A percentile compares a stretch with the other conserved stretches of the same genome.
Conservation (phyloP, 2,329 filamentous ascomycete species). For the Bisporella sp. region DNA sequence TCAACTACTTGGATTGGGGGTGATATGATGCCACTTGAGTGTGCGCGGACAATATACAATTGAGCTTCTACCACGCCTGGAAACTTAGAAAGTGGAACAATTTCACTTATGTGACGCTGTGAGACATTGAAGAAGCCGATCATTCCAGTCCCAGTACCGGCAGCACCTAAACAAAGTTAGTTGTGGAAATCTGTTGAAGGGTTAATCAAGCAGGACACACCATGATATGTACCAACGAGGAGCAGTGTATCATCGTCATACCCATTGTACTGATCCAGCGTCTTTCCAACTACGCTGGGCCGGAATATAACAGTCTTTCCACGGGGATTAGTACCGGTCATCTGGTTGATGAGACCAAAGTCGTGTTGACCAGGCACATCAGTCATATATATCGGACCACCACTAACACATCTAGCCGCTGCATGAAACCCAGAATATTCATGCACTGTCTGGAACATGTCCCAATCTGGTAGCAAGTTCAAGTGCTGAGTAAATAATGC, state of each 20-base stretch:
- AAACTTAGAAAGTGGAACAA: slow-evolving; percentile 66
- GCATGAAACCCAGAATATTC: slow-evolving; percentile 78
- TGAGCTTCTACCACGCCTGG: slow-evolving; percentile 55
- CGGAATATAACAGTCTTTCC: slow-evolving; percentile 76
- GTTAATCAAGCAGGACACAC: slow-evolving; percentile 30
- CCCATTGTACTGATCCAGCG: slow-evolving; percentile 64
- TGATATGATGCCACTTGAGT: slow-evolving; percentile 59
- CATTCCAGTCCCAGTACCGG: slow-evolving; percentile 64
- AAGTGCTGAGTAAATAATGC: slow-evolving; percentile 74
- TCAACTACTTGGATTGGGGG: slow-evolving; percentile 38
- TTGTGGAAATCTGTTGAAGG: neutral
- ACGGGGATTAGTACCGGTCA: slow-evolving; percentile 67
- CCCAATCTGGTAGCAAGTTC: slow-evolving; percentile 79
- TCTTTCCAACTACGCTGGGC: slow-evolving; percentile 67
- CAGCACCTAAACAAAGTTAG: slow-evolving; percentile 31
- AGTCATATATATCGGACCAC: slow-evolving; percentile 91
- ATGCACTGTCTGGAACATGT: slow-evolving; percentile 61
- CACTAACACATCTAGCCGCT: slow-evolving; percentile 80
- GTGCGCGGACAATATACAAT: slow-evolving; percentile 67
- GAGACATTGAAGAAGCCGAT: slow-evolving; percentile 82
- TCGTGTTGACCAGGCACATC: slow-evolving; percentile 82
- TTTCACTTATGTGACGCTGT: slow-evolving; percentile 52
- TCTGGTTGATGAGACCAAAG: slow-evolving; percentile 65
- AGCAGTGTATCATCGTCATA: slow-evolving; percentile 70
- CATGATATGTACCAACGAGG: slow-evolving; percentile 74